These are phyloP conservation scores for Allodekkera sacchari DNA, from an alignment of 805 yeast species.

Conservation along the genomic window DNA sequence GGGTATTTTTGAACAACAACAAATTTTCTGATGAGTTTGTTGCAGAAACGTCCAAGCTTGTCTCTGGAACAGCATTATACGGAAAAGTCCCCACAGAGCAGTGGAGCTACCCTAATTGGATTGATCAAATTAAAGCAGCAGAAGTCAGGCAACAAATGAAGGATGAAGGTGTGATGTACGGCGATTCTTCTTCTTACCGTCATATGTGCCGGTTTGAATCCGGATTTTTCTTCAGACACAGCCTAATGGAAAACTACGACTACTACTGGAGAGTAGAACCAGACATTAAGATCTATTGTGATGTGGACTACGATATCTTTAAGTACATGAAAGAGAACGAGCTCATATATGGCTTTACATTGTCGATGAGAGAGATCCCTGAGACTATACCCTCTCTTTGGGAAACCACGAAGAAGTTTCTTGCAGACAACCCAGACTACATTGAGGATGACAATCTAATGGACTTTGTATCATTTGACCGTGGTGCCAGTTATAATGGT, in stretches of 20 bases:
- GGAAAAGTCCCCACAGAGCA: conserved; percentile 78
- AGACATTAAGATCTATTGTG: conserved; percentile 71
- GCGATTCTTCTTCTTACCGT: conserved; percentile 61
- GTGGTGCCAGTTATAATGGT: conserved; percentile 62
- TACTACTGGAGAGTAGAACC: conserved; percentile 97
- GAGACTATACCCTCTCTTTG: conserved; percentile 72
- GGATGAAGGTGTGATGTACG: conserved; percentile 47
- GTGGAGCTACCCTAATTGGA: conserved; percentile 86
- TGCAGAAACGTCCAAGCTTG: conserved; percentile 52
- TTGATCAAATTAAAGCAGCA: conserved; percentile 63
- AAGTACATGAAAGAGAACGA: conserved; percentile 72
- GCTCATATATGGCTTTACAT: conserved; percentile 70
- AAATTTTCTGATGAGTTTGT: conserved; percentile 78
- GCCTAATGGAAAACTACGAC: conserved; percentile 61
- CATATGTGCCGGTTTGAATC: conserved; percentile 92
- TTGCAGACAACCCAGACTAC: conserved; percentile 50
- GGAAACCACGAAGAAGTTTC: conserved; percentile 59
- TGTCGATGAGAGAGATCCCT: conserved; percentile 65
- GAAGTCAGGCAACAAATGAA: conserved; percentile 45
- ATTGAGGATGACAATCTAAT: conserved; percentile 54
- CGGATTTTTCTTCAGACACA: conserved; percentile 81
- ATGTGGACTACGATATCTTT: conserved; percentile 72
- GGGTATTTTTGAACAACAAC: conserved; percentile 92
- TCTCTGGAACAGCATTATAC: conserved; percentile 70
- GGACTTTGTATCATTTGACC: conserved; percentile 64